phyloP scores from a whole-genome alignment of 2,329 filamentous ascomycete species.

The Gliomastix tumulicola region DNA sequence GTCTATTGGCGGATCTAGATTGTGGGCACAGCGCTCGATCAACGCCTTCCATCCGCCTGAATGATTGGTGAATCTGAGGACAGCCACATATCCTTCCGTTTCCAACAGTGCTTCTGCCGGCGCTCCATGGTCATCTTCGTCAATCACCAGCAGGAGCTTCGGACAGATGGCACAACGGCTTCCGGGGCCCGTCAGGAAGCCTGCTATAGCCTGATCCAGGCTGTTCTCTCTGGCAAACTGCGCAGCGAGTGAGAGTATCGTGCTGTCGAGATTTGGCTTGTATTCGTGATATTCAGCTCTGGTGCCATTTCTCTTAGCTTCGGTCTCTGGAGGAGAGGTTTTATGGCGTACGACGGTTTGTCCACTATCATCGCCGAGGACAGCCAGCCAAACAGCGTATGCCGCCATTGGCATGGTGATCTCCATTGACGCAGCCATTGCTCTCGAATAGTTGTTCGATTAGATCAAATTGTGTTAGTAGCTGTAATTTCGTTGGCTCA shows the following conservation, averaged over 20 bases:
- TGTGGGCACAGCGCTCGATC: background rate
- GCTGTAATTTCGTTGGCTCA: too few relatives aligned
- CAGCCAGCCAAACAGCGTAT: background rate
- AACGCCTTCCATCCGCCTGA: background rate
- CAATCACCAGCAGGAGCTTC: background rate
- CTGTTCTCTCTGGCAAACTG: background rate
- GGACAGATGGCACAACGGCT: background rate
- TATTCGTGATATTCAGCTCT: background rate
- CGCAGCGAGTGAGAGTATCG: background rate
- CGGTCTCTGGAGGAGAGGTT: background rate
- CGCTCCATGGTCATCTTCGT: background rate
- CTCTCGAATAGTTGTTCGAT: background rate
- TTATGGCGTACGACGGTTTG: background rate
- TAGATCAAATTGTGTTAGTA: too few relatives aligned
- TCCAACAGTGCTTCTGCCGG: background rate
- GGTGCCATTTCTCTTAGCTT: background rate
- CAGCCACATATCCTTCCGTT: background rate
- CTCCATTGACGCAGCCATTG: background rate
- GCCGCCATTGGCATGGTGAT: background rate
- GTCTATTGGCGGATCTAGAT: background rate
- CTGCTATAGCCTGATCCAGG: background rate
- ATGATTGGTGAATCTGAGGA: background rate
- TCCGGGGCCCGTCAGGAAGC: background rate
- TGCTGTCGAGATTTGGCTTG: background rate
- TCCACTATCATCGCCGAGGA: background rate